phyloP scores from a whole-genome alignment of 1,284 basidiomycete genomes.

The Coniferiporia sulphurascens region DNA sequence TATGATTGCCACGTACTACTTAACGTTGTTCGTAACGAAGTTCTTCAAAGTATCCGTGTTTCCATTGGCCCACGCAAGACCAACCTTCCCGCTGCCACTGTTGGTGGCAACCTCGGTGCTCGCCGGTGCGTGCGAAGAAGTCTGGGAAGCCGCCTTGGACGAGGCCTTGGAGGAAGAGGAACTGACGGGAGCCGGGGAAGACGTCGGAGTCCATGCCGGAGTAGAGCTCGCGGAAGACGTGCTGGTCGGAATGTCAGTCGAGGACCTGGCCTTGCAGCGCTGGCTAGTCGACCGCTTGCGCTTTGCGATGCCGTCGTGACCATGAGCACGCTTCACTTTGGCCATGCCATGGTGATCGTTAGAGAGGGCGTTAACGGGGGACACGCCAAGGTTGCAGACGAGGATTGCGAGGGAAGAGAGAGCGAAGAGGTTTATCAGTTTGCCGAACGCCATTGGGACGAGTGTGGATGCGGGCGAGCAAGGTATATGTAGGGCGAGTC shows the following conservation, averaged over 20 bases:
- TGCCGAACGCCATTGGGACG: constrained; percentile 44
- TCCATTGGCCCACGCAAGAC: constrained; percentile 61
- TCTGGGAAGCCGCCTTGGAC: neutral
- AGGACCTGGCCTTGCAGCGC: constrained; percentile 48
- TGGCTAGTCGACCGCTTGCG: constrained; percentile 39
- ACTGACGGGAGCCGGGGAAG: neutral
- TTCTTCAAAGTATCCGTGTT: constrained; percentile 40
- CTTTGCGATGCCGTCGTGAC: constrained; percentile 43
- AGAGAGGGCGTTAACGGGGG: constrained; percentile 48
- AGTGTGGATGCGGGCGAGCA: constrained; percentile 19
- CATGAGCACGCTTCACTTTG: constrained; percentile 31
- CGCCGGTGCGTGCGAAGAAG: too few species aligned
- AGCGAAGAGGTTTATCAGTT: constrained; percentile 52
- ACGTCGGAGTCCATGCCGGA: constrained; percentile 9
- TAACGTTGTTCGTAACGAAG: constrained; percentile 41
- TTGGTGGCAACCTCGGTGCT: neutral
- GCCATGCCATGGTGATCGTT: constrained; percentile 36
- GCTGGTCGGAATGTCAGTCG: constrained; percentile 21
- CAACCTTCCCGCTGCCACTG: constrained; percentile 43
- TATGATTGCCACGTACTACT: constrained; percentile 36
- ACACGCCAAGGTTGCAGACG: constrained; percentile 42
- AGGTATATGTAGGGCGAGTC: neutral
- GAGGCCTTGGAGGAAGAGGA: neutral
- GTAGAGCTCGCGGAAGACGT: constrained; percentile 4
- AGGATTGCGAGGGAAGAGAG: constrained; percentile 54